phyloP scores from a whole-genome alignment of 169 alveolate species.

The Cryptosporidium ubiquitum region DNA sequence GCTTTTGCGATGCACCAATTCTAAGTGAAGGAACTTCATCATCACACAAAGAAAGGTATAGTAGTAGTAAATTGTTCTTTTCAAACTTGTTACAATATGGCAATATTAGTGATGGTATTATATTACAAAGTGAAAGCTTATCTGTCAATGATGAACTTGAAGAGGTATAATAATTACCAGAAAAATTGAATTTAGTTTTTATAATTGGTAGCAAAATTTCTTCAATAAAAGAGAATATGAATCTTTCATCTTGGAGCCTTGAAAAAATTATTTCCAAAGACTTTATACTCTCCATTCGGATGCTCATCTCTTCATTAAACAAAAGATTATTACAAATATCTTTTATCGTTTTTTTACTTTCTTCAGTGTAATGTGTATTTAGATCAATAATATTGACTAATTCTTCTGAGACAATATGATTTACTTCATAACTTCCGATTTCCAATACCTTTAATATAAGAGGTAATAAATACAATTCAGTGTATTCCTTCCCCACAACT shows the following conservation, averaged over 20 bases:
- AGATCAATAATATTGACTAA: constrained; percentile 47
- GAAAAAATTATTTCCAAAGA: constrained; percentile 44
- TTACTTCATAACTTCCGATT: constrained; percentile 31
- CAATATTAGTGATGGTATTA: constrained; percentile 40
- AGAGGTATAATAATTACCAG: background rate
- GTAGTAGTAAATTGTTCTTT: constrained; percentile 21
- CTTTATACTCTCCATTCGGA: constrained; percentile 43
- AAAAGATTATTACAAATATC: constrained; percentile 14
- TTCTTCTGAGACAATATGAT: constrained; percentile 58
- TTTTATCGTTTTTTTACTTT: background rate
- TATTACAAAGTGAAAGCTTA: constrained; percentile 59
- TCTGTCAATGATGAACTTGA: constrained; percentile 38
- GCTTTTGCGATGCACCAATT: constrained; percentile 63
- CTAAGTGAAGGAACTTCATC: constrained; percentile 72
- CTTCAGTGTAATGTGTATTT: constrained; percentile 17
- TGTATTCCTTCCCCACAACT: constrained; percentile 64
- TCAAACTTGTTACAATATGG: constrained; percentile 57
- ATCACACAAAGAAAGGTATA: constrained; percentile 59
- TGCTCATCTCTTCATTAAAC: constrained; percentile 56
- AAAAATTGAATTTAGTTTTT: background rate
- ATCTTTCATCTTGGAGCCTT: background rate
- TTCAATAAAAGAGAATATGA: constrained; percentile 15
- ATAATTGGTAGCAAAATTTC: constrained; percentile 41
- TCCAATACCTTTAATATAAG: constrained; percentile 36
- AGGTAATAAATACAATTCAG: constrained; percentile 37